phyloP scores from a whole-genome alignment of 2,329 filamentous ascomycete species.

The Pseudogymnoascus sp. region DNA sequence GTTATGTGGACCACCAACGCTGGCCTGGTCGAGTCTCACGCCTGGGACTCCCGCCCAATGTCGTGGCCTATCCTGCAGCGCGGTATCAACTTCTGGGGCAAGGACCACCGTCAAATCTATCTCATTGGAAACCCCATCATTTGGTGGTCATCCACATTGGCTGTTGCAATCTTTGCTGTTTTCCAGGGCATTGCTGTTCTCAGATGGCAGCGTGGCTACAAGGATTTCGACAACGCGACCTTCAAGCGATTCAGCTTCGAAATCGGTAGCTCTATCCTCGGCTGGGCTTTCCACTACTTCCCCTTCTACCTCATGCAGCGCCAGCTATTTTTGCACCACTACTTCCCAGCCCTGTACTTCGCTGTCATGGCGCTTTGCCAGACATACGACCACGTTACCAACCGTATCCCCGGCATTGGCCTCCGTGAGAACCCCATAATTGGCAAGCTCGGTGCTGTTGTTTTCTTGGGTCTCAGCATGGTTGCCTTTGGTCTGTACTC shows the following conservation, averaged over 20 bases:
- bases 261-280: conserved; percentile 80
- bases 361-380: conserved; percentile 84
- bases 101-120: conserved; percentile 89
- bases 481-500: conserved; percentile 77
- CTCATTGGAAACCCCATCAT: conserved; percentile 90
- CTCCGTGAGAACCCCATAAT: conserved; percentile 63
- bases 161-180: conserved; percentile 66
- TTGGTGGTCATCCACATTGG: conserved; percentile 82
- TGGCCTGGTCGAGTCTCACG: conserved; percentile 89
- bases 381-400: conserved; percentile 76
- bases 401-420: conserved; percentile 61
- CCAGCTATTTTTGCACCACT: conserved; percentile 97
- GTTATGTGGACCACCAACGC: conserved; percentile 99
- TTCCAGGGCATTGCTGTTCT: conserved; percentile 87
- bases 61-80: conserved; percentile 89
- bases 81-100: conserved; percentile 99
- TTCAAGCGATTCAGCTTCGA: conserved; percentile 99
- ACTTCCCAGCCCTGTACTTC: conserved; percentile 95
- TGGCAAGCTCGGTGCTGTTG: conserved; percentile 65
- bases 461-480: conserved; percentile 67
- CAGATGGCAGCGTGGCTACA: conserved; percentile 88
- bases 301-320: conserved; percentile 98
- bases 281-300: conserved; percentile 98
- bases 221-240: conserved; percentile 71
- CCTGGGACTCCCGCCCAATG: conserved; percentile 91